Evolutionary conservation across 306 rosid species (phyloP).

Genomic region (Vigna radiata): DNA sequence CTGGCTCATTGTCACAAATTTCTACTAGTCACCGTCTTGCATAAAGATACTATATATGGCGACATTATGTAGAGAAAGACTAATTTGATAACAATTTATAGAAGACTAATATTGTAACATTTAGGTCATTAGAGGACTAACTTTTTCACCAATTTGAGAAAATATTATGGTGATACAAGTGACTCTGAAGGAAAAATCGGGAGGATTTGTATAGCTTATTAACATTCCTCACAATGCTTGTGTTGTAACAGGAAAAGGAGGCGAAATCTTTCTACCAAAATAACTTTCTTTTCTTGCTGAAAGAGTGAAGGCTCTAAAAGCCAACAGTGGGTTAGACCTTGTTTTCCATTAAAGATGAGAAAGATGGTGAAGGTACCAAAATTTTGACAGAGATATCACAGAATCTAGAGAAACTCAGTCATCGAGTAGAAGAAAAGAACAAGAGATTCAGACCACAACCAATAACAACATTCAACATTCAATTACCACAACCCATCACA

Average conservation of each 20-base stretch:
- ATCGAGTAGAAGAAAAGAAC: too few species aligned
- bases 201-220: neutral
- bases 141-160: neutral
- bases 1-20: neutral
- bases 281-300: conserved; percentile 53
- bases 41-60: neutral
- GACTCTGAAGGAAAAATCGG: too few species aligned
- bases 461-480: too few species aligned
- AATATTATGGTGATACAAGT: neutral
- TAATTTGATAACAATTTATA: neutral
- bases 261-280: conserved; percentile 41
- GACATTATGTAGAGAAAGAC: neutral
- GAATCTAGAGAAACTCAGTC: conserved; percentile 58
- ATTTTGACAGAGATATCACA: conserved; percentile 59
- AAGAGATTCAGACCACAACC: too few species aligned
- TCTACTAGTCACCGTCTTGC: neutral
- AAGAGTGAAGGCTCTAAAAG: conserved; percentile 64
- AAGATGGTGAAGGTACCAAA: conserved; percentile 57
- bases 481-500: too few species aligned
- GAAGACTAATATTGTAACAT: neutral
- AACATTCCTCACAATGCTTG: conserved; percentile 33
- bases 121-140: too few species aligned
- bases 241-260: conserved; percentile 56
- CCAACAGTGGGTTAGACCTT: conserved; percentile 52
- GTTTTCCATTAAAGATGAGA: conserved; percentile 52